Base-by-base conservation (phyloP, 2,329 filamentous ascomycete genomes). In the Triangularia verruculosa region DNA sequence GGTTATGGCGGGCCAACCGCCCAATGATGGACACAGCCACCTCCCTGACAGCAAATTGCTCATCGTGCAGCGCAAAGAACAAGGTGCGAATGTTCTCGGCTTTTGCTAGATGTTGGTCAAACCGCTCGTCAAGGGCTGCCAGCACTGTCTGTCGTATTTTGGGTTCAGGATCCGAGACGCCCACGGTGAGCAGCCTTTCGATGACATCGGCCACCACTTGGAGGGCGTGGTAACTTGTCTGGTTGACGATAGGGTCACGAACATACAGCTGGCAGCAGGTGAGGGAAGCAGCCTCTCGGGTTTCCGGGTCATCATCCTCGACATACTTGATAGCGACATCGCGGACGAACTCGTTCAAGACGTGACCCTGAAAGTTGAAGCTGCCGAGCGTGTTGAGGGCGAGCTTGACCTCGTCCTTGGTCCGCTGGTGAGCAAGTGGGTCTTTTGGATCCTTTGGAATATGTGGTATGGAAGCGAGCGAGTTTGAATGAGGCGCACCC, bases 201-300 rank as follows among this genome's bases (percentile, higher is more conserved):
- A 99, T 97, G 30, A 99, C 95, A 74, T 99, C 95, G 61, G 94
- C 92, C 54, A 99, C 96, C 27, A 99, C 95, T 74, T 97, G 93
- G 47, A 98, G 91, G 0, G 95, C 94, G 75, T 99, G 95, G 68
- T 94, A 92, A 74, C 95, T 98, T 6, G 94, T 97, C 78, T 99
- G 95, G 71, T 97, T 95, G 72, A 99, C 93, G 68, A 99, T 98
- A 0, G 95, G 95, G 74, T 99, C 96, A 70, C 92, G 89, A 54
- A 98, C 91, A 73, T 98, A 98, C 54, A 99, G 86, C 75, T 99
- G 96, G 73, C 96, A 99, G 77, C 95, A 98, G 4, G 96, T 99
- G 66, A 99, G 82, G 15, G 95, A 93, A 2, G 95, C 94, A 15
- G 95, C 95, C 76, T 97, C 94, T 64, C 95, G 88, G 58, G 97